Percentiles rank a stretch among this genome's conserved stretches.
phyloP scores from a whole-genome alignment of 2,329 filamentous ascomycete genomes.

The Hawksworthiomyces lignivorus region DNA sequence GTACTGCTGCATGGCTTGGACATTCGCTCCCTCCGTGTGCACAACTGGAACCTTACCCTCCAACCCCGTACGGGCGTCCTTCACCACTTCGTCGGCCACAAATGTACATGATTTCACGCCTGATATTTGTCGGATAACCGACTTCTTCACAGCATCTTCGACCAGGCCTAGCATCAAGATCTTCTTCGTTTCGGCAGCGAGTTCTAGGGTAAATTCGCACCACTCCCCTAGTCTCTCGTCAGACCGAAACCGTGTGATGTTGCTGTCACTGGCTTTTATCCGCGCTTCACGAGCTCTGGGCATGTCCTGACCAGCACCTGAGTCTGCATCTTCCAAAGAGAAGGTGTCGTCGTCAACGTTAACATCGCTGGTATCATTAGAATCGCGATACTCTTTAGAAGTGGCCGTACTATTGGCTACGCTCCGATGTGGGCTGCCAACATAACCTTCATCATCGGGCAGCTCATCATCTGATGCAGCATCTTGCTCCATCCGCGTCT shows the following conservation, averaged over 20 bases:
- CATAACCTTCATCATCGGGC: slow-evolving; percentile 45
- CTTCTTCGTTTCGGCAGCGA: slow-evolving; percentile 74
- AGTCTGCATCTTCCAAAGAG: no score
- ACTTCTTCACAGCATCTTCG: slow-evolving; percentile 67
- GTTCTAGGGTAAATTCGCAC: slow-evolving; percentile 78
- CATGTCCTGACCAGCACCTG: slow-evolving; percentile 17
- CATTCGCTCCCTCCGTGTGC: slow-evolving; percentile 77
- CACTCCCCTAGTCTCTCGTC: slow-evolving; percentile 65
- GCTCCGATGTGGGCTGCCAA: slow-evolving; percentile 34
- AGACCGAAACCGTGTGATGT: slow-evolving; percentile 72
- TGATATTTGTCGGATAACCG: slow-evolving; percentile 79
- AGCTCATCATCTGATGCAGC: slow-evolving; percentile 46
- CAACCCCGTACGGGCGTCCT: slow-evolving; percentile 39
- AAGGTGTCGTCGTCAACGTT: background rate
- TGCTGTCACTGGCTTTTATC: slow-evolving; percentile 54
- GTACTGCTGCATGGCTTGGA: slow-evolving; percentile 84
- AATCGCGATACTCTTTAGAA: no score
- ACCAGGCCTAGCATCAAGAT: slow-evolving; percentile 88
- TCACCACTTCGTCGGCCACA: slow-evolving; percentile 50
- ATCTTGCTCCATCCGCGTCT: slow-evolving; percentile 53
- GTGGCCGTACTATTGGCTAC: no score
- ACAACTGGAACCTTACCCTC: slow-evolving; percentile 49
- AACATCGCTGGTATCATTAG: background rate
- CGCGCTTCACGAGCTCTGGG: slow-evolving; percentile 51
- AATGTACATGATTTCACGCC: slow-evolving; percentile 67